Conservation (phyloP, 176 grass and related monocot genomes). For the Juncus inflexus region DNA sequence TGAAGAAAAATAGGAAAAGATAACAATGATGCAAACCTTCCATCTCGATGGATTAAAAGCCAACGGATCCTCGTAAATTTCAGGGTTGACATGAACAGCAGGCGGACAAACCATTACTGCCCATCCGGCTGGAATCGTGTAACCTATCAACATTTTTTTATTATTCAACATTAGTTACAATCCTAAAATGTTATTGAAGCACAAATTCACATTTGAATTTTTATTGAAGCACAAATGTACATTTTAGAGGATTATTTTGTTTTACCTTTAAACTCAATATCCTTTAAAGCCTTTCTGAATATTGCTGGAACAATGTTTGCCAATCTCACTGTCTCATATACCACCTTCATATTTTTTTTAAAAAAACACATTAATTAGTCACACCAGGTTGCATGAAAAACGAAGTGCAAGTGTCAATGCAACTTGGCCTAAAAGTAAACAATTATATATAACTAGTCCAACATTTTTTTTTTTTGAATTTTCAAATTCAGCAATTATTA, state of each 20-base stretch:
- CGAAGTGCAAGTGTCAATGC: background rate
- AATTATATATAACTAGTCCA: background rate
- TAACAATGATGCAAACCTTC: conserved; percentile 46
- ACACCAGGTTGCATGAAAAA: conserved; percentile 18
- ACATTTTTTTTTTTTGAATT: background rate
- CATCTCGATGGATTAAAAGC: conserved; percentile 77
- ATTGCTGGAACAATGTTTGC: conserved; percentile 80
- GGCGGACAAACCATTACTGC: conserved; percentile 80
- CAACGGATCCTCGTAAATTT: conserved; percentile 74
- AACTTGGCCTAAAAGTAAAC: background rate
- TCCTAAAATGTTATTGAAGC: no score
- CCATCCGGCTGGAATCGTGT: conserved; percentile 83
- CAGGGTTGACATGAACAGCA: conserved; percentile 71
- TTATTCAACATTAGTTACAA: conserved; percentile 16
- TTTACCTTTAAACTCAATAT: conserved; percentile 72
- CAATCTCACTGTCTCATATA: conserved; percentile 61
- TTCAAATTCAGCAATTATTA: background rate
- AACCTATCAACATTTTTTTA: conserved; percentile 36
- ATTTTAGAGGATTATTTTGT: conserved; percentile 23
- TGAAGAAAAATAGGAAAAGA: no score
- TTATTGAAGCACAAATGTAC: background rate
- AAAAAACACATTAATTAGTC: conserved; percentile 21
- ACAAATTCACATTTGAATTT: no score
- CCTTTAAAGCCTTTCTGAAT: conserved; percentile 62
- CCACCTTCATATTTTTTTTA: conserved; percentile 43